A percentile compares a stretch with the other conserved stretches of the same genome.
Evolutionary conservation across 352 stramenopile species (phyloP).

Genomic region (Blastocystis sp.): DNA sequence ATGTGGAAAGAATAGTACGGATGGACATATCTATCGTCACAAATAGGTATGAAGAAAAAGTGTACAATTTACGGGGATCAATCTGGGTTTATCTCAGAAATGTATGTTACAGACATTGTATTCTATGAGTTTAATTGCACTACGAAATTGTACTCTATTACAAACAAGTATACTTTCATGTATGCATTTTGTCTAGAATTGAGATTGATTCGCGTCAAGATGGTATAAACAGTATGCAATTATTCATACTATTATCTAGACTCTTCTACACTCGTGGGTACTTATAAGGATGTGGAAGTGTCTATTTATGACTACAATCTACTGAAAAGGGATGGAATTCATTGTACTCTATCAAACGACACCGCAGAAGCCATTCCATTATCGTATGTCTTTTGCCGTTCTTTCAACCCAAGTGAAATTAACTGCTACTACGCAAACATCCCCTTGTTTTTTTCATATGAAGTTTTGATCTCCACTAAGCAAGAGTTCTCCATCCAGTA

Average conservation of each 20-base stretch:
- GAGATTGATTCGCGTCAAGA: background rate
- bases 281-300: background rate
- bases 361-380: background rate
- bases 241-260: background rate
- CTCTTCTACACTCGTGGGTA: background rate
- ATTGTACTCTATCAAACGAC: background rate
- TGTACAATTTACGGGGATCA: background rate
- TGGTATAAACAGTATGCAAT: background rate
- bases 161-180: background rate
- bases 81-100: background rate
- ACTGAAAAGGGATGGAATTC: background rate
- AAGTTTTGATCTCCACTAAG: background rate
- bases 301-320: background rate
- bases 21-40: background rate
- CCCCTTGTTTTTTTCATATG: background rate
- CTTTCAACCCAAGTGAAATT: background rate
- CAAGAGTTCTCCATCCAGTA: background rate
- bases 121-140: background rate
- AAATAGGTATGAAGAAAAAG: background rate
- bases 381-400: background rate
- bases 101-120: slow-evolving; percentile 6
- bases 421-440: slow-evolving; percentile 13
- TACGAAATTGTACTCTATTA: background rate
- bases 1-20: slow-evolving; percentile 7
- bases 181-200: background rate